Percentiles rank a stretch among this genome's conserved stretches.
phyloP scores from a whole-genome alignment of 2,329 filamentous ascomycete species.

The Scolecobasidium constrictum region DNA sequence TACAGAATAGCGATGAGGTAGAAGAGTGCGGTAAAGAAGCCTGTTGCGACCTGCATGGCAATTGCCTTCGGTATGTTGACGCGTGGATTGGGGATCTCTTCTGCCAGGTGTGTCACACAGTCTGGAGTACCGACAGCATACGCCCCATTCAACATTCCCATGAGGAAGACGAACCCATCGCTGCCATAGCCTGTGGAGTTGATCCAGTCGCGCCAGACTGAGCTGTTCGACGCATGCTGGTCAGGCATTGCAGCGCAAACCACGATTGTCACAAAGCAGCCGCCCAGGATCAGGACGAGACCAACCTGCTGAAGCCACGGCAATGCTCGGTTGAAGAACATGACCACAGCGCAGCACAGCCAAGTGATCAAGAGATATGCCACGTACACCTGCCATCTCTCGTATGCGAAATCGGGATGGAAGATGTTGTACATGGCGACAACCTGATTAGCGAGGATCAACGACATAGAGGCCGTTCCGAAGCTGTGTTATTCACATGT shows the following conservation, averaged over 20 bases:
- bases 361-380: conserved; percentile 37
- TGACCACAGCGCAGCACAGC: conserved; percentile 33
- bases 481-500: conserved; percentile 36
- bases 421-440: conserved; percentile 39
- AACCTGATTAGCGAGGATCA: conserved; percentile 34
- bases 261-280: conserved; percentile 44
- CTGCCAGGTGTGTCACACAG: conserved; percentile 52
- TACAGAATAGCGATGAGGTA: conserved; percentile 27
- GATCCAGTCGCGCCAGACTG: conserved; percentile 35
- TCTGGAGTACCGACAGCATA: conserved; percentile 52
- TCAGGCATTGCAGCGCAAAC: conserved; percentile 46
- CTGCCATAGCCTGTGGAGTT: conserved; percentile 36
- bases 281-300: conserved; percentile 40
- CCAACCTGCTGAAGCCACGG: conserved; percentile 45
- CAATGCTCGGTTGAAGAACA: conserved; percentile 45
- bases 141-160: conserved; percentile 58
- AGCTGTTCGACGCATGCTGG: conserved; percentile 25
- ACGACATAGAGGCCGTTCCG: conserved; percentile 29
- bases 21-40: conserved; percentile 3
- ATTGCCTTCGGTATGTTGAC: conserved; percentile 24
- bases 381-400: conserved; percentile 42
- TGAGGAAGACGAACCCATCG: conserved; percentile 52
- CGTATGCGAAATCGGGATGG: conserved; percentile 32
- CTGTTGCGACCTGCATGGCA: conserved; percentile 1
- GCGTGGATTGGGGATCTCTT: conserved; percentile 30